phyloP scores from a whole-genome alignment of 768 basidiomycete species.

The Amanita molliuscula region DNA sequence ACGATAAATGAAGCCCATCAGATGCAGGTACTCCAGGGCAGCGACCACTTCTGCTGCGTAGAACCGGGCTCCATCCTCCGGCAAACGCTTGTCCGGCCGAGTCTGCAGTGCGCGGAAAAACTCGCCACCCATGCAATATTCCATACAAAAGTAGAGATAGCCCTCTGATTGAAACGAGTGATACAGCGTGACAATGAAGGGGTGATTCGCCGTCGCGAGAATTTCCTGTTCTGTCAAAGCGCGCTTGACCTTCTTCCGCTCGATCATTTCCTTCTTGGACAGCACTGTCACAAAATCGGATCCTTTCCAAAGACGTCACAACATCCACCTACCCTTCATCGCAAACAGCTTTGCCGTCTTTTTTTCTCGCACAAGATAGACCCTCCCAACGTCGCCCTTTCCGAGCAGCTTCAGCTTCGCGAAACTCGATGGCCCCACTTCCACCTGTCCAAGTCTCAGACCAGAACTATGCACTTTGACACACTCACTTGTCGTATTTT shows the following conservation, averaged over 20 bases:
- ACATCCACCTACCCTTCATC: slow-evolving; percentile 82
- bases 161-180: slow-evolving; percentile 99
- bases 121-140: slow-evolving; percentile 99
- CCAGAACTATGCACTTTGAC: background rate
- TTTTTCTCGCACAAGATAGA: slow-evolving; percentile 97
- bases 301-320: slow-evolving; percentile 22
- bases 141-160: slow-evolving; percentile 98
- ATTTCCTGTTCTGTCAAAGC: slow-evolving; percentile 99
- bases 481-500: slow-evolving; percentile 73
- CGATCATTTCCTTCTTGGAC: slow-evolving; percentile 99
- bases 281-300: slow-evolving; percentile 55
- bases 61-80: slow-evolving; percentile 92
- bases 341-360: slow-evolving; percentile 93
- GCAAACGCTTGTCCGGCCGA: slow-evolving; percentile 90
- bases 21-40: slow-evolving; percentile 95
- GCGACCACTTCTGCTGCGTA: slow-evolving; percentile 98
- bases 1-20: slow-evolving; percentile 99
- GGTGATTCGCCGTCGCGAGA: slow-evolving; percentile 95
- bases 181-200: slow-evolving; percentile 98
- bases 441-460: slow-evolving; percentile 45
- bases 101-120: slow-evolving; percentile 98
- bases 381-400: slow-evolving; percentile 97
- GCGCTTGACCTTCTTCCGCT: slow-evolving; percentile 98
- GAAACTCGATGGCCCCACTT: slow-evolving; percentile 91
- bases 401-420: slow-evolving; percentile 97